Evolutionary conservation across 768 basidiomycete species (phyloP), one percentile per base, ranked within the genome.

Genomic region (Pleurotus giganteus): DNA sequence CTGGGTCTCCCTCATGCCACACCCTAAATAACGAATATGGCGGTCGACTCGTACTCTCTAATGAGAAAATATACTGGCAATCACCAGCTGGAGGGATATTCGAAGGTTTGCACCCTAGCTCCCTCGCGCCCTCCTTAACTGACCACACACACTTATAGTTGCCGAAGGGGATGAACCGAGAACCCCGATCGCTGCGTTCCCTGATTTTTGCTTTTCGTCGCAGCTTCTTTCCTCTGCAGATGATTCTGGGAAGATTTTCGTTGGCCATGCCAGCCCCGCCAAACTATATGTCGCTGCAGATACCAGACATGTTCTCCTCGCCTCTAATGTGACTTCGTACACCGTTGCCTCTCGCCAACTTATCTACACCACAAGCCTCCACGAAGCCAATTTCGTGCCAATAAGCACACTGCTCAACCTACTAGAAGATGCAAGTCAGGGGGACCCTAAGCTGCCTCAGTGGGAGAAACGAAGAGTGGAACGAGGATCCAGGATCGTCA

Each of bases 401-500:
- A 61, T 90, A 3, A 57, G 58, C 7, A 62, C 65, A 3, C 55
- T 75, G 21, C 61, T 60, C 2, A 37, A 57, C 0, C 54, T 70
- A 1, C 55, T 75, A 2, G 47, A 36, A 24, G 56, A 47, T 58
- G 21, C 58, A 15, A 53, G 71, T 51, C 63, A 69, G 34, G 66
- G 62, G 8, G 69, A 67, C n/a, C 23, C 56, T 7, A 72, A 72
- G 26, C 65, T 65, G 1, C 52, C 68, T 23, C 60, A 68, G 23
- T 88, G 85, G 85, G 85, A 90, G 64, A 81, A 76, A 9, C 80
- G 96, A 36, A 81, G 90, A 17, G 82, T 98, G 1, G 97, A 99
- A 69, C 75, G 97, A 27, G 97, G 97, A 3, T 87, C 91, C 5
- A 74, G 88, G 56, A 94, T 98, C 29, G 94, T 98, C 3, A 84